These are phyloP conservation scores for Lepiota venenata DNA, from an alignment of 768 basidiomycete species.

Conservation along the genomic window DNA sequence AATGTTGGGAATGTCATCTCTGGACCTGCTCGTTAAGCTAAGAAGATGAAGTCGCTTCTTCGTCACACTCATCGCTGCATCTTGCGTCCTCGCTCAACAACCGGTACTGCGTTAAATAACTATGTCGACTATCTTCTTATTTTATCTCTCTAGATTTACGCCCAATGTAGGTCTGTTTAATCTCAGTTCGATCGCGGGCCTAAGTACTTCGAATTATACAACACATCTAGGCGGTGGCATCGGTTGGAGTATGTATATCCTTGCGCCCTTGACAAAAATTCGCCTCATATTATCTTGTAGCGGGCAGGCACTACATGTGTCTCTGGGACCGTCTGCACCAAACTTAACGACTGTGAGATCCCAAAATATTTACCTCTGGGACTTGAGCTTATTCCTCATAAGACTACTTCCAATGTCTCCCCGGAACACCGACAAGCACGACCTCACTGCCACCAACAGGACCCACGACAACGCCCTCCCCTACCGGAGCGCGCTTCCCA, in stretches of 20 bases:
- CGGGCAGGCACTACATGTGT: conserved; percentile 34
- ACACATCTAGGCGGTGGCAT: conserved; percentile 1
- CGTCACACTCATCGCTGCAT: conserved; percentile 13
- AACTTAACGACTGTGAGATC: conserved; percentile 28
- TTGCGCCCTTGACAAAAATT: background rate
- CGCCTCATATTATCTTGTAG: conserved; percentile 7
- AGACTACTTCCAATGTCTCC: conserved; percentile 35
- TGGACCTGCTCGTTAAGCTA: too few relatives aligned
- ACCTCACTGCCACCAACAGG: conserved; percentile 13
- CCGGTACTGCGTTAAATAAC: conserved; percentile 14
- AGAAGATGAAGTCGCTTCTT: conserved; percentile 16
- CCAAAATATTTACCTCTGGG: background rate
- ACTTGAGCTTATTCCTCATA: background rate
- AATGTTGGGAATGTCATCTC: background rate
- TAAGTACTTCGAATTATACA: background rate
- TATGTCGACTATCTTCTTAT: background rate
- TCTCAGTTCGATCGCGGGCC: background rate
- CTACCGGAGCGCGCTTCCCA: conserved; percentile 21
- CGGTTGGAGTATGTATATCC: conserved; percentile 4
- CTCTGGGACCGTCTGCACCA: conserved; percentile 29
- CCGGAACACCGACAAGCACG: conserved; percentile 24
- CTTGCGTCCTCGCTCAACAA: conserved; percentile 21
- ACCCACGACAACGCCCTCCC: conserved; percentile 17
- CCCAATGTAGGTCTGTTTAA: conserved; percentile 2
- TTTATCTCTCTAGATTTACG: conserved; percentile 3